Percentiles rank a stretch among this genome's conserved stretches.
Evolutionary conservation across 2,329 filamentous ascomycete species (phyloP).

Genomic region (Akanthomyces muscarius): DNA sequence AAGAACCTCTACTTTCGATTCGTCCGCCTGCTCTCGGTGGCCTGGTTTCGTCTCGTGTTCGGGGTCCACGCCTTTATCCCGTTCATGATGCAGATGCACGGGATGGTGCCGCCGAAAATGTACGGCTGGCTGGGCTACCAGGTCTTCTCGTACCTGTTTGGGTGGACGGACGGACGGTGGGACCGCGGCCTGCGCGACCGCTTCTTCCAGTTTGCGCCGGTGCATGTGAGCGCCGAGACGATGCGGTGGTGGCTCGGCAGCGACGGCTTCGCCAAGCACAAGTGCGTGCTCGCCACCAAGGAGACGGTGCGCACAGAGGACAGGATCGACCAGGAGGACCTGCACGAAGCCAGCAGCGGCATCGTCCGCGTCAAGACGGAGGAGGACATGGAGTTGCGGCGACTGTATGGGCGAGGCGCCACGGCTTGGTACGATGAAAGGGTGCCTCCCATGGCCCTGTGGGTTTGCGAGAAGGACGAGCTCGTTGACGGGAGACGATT

Average conservation of each 20-base stretch:
- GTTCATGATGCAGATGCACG: conserved; percentile 84
- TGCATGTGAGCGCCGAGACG: conserved; percentile 82
- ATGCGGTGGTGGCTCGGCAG: conserved; percentile 95
- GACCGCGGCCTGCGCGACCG: conserved; percentile 73
- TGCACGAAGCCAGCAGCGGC: conserved; percentile 14
- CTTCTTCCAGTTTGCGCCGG: conserved; percentile 88
- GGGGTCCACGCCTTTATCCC: conserved; percentile 93
- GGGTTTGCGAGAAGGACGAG: conserved; percentile 79
- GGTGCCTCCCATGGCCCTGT: conserved; percentile 79
- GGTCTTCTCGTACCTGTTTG: conserved; percentile 85
- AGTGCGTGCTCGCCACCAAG: conserved; percentile 78
- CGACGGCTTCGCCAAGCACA: conserved; percentile 74
- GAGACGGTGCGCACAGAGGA: conserved; percentile 64
- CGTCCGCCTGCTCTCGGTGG: conserved; percentile 74
- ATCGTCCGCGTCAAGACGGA: conserved; percentile 20
- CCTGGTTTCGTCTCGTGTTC: conserved; percentile 75
- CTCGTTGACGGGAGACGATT: conserved; percentile 79
- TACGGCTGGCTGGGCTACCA: conserved; percentile 84
- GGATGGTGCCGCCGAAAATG: conserved; percentile 56
- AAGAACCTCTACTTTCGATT: conserved; percentile 89
- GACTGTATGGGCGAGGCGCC: conserved; percentile 41
- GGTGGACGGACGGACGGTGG: conserved; percentile 83
- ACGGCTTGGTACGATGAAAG: conserved; percentile 78
- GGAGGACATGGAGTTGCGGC: conserved; percentile 31
- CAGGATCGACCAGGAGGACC: conserved; percentile 50